These are phyloP conservation scores for Vaccinium vitisidaea DNA, from an alignment of 148 eudicot species.

Conservation along the genomic window DNA sequence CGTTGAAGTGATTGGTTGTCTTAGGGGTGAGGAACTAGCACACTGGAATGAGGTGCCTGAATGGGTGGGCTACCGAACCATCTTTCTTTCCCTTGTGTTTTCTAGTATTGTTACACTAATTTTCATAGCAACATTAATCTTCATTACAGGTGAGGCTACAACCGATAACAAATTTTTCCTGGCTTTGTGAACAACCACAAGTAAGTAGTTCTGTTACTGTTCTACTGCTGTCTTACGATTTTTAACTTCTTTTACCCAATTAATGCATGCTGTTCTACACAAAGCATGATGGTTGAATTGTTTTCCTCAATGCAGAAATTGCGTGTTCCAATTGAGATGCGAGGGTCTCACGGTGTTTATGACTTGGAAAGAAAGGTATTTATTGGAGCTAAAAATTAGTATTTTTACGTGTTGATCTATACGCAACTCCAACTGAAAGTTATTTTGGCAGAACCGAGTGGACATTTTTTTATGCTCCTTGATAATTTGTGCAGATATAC, in stretches of 20 bases:
- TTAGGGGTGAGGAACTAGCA: constrained; percentile 67
- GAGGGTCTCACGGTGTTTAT: constrained; percentile 74
- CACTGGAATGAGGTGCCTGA: constrained; percentile 71
- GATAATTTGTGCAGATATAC: constrained; percentile 35
- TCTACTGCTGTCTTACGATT: neutral
- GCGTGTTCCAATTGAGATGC: constrained; percentile 60
- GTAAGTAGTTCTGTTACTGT: constrained; percentile 21
- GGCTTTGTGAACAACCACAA: constrained; percentile 75
- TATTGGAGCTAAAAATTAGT: neutral
- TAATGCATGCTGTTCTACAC: neutral
- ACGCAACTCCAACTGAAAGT: neutral
- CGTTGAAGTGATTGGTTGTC: constrained; percentile 80
- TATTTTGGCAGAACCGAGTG: neutral
- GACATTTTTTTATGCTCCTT: neutral
- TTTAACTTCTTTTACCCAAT: neutral
- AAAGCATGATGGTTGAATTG: neutral
- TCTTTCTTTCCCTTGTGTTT: neutral
- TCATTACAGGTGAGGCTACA: constrained; percentile 59
- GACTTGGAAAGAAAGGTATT: constrained; percentile 66
- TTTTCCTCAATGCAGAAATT: constrained; percentile 44
- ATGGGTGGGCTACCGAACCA: constrained; percentile 44
- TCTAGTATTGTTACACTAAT: neutral
- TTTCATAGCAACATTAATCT: neutral
- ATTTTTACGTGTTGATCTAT: neutral
- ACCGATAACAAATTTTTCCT: constrained; percentile 53